Percentiles rank a stretch among this genome's conserved stretches.
Evolutionary conservation across 2,329 filamentous ascomycete species (phyloP).

Genomic region (Myriangium duriaei): DNA sequence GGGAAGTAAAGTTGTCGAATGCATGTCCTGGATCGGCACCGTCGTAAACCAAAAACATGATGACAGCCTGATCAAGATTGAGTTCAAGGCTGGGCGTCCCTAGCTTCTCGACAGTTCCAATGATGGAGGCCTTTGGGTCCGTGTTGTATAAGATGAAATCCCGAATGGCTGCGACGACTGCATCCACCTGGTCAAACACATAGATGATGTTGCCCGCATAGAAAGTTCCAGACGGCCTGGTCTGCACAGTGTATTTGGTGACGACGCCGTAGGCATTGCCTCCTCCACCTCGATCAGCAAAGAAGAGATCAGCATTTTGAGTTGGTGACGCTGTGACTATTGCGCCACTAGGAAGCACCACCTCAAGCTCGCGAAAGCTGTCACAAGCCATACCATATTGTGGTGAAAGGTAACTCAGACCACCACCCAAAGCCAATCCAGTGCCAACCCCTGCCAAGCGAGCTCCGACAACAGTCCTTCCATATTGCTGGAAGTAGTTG

Average conservation of each 20-base stretch:
- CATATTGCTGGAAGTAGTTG: slow-evolving; percentile 1
- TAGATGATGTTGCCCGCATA: slow-evolving; percentile 16
- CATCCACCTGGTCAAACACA: slow-evolving; percentile 19
- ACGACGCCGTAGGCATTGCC: slow-evolving; percentile 48
- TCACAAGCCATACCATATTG: slow-evolving; percentile 15
- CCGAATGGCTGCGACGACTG: slow-evolving; percentile 19
- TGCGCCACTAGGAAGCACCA: slow-evolving; percentile 24
- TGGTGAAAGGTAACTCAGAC: slow-evolving; percentile 8
- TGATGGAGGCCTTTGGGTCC: slow-evolving; percentile 24
- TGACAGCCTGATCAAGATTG: slow-evolving; percentile 22
- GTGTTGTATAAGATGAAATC: slow-evolving; percentile 24
- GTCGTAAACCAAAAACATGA: slow-evolving; percentile 27
- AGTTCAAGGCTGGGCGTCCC: slow-evolving; percentile 20
- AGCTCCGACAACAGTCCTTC: slow-evolving; percentile 1
- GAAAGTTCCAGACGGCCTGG: slow-evolving; percentile 15
- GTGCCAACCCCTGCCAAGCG: no score
- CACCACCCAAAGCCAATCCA: slow-evolving; percentile 9
- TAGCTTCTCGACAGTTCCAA: slow-evolving; percentile 24
- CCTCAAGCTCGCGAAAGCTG: slow-evolving; percentile 18
- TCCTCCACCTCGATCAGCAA: slow-evolving; percentile 50
- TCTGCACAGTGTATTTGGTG: slow-evolving; percentile 28
- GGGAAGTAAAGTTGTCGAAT: slow-evolving; percentile 23
- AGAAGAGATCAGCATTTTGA: slow-evolving; percentile 47
- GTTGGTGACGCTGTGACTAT: slow-evolving; percentile 36
- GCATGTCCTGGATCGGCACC: slow-evolving; percentile 21